phyloP scores from a whole-genome alignment of 768 basidiomycete species.

The Lactarius hatsudake region DNA sequence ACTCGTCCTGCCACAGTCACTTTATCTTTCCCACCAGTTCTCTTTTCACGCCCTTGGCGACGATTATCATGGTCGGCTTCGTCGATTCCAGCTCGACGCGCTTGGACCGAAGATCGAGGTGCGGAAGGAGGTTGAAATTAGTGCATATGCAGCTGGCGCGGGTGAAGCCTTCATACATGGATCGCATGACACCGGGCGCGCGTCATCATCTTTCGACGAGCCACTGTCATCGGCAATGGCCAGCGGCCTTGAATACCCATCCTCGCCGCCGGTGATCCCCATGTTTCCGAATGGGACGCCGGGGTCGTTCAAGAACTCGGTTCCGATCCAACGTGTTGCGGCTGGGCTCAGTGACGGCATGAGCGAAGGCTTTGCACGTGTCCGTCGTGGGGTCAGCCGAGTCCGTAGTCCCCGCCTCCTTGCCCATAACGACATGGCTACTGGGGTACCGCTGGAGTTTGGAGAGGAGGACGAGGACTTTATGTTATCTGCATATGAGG shows the following conservation, averaged over 20 bases:
- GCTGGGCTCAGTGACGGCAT: conserved; percentile 52
- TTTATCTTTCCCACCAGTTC: conserved; percentile 87
- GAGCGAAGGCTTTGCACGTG: conserved; percentile 56
- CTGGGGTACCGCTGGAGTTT: conserved; percentile 52
- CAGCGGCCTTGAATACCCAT: conserved; percentile 53
- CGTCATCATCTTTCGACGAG: conserved; percentile 69
- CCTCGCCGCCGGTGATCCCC: conserved; percentile 52
- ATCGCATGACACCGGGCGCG: conserved; percentile 44
- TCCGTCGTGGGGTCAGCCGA: conserved; percentile 54
- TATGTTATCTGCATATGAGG: conserved; percentile 29
- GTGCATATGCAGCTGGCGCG: conserved; percentile 43
- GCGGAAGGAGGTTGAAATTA: conserved; percentile 66
- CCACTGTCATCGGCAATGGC: conserved; percentile 73
- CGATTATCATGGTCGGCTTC: conserved; percentile 78
- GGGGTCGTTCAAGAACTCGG: conserved; percentile 43
- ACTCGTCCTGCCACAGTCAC: conserved; percentile 61
- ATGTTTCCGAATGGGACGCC: conserved; percentile 75
- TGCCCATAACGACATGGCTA: conserved; percentile 31
- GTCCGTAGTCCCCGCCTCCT: conserved; percentile 46
- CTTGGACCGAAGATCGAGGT: conserved; percentile 62
- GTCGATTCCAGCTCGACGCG: conserved; percentile 58
- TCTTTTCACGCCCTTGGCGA: conserved; percentile 72
- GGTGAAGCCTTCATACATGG: conserved; percentile 56
- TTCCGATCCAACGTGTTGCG: conserved; percentile 56
- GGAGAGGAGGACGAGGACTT: conserved; percentile 72